A percentile compares a stretch with the other conserved stretches of the same genome.
phyloP scores from a whole-genome alignment of 2,329 filamentous ascomycete species.

The Hypoxylon sp. region DNA sequence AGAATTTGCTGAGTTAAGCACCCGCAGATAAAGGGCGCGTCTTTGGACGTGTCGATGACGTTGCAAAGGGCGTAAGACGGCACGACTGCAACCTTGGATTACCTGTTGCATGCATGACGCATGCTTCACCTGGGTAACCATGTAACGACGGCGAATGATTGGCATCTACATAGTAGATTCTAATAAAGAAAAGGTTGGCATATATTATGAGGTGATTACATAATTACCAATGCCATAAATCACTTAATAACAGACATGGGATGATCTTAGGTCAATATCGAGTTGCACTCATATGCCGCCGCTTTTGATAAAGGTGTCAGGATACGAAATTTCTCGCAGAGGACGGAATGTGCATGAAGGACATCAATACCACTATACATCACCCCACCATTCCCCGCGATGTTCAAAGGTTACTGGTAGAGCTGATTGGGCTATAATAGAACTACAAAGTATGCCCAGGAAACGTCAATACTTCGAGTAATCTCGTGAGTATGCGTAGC shows the following conservation, averaged over 20 bases:
- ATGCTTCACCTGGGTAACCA: slow-evolving; percentile 22
- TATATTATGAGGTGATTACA: not conserved
- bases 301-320: slow-evolving; percentile 4
- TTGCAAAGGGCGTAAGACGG: slow-evolving; percentile 39
- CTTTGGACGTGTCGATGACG: slow-evolving; percentile 32
- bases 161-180: not conserved
- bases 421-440: not conserved
- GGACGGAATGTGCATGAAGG: not conserved
- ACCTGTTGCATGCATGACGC: slow-evolving; percentile 35
- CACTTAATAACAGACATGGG: not conserved
- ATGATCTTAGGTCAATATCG: not conserved
- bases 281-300: not conserved
- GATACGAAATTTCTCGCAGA: slow-evolving; percentile 2
- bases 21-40: slow-evolving; percentile 19
- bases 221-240: not conserved
- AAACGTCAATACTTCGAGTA: not conserved
- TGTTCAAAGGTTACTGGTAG: too few species aligned
- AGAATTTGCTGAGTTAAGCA: slow-evolving; percentile 21
- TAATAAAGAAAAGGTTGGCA: not conserved
- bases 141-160: slow-evolving; percentile 1
- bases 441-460: not conserved
- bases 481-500: slow-evolving; percentile 12
- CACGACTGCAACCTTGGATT: slow-evolving; percentile 28
- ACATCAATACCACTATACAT: not conserved
- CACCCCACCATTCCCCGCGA: not conserved